Base-by-base conservation (phyloP, 2,329 filamentous ascomycete genomes). In the Ascocoryne sarcoides region DNA sequence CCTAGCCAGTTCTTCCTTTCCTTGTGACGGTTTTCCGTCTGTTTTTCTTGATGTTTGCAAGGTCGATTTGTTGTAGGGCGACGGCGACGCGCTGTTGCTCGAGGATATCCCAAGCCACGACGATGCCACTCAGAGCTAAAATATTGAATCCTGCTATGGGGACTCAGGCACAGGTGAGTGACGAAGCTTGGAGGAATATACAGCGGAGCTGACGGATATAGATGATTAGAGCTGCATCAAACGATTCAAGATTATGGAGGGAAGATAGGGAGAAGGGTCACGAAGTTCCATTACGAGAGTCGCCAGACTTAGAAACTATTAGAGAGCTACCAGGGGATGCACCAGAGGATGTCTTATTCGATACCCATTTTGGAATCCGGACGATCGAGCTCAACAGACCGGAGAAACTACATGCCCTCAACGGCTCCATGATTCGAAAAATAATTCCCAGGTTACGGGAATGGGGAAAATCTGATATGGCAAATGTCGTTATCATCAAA, bases 301-400 rank as follows among this genome's bases (percentile, higher is more conserved):
- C n/a, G n/a, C n/a, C n/a, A n/a, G n/a, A n/a, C n/a, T n/a, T n/a
- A n/a, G 21, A 23, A 37, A 9, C n/a, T n/a, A 53, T 50, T 7
- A 54, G 40, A 37, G 53, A 60, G 42, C 28, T 54, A 14, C 43
- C 48, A n/a, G 74, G 67, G 43, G 87, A 95, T 63, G 80, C 88
- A 39, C 71, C 81, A 47, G 81, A 94, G 60, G 92, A 98, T 75
- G 92, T 98, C 52, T 71, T 95, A 45, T 98, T 98, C 73, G 79
- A 79, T 64, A 87, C 79, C 59, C 73, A 83, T 55, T 95, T 92
- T 64, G 92, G 92, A 49, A 75, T 96, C 37, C 85, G 92, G 48
- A 88, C 83, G 53, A 81, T 98, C 58, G 84, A 95, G 67, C 83
- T 98, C 53, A 98, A 98, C 69, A 81, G 92, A 44, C 92, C 90